Base-by-base conservation (phyloP, 2,329 filamentous ascomycete genomes). In the Fusarium denticulatum region DNA sequence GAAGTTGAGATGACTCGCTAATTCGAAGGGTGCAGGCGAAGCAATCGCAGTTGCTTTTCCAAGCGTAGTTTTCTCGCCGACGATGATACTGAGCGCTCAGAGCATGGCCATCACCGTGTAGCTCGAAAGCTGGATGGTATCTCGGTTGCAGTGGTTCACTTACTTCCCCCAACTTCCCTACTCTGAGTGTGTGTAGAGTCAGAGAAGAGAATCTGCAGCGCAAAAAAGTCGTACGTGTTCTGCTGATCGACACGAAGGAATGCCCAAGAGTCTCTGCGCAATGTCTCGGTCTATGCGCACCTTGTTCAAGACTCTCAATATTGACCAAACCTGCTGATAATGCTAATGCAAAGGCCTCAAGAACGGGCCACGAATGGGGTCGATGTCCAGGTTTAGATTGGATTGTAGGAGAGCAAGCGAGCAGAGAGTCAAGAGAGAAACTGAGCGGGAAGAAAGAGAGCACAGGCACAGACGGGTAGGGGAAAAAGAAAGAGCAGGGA, bases 351-450 rank as follows among this genome's bases (percentile, higher is more conserved):
- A 34, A 55, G 71, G 71, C 36, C 71, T 72, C 30, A 49, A 72
- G 42, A 69, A 72, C 58, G 57, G 71, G 71, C 71, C 71, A 67
- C 71, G 50, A 36, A 71, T 64, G 46, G 55, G 62, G 63, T 74
- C 50, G 28, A 34, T 59, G 59, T 64, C 50, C 58, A 63, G 61
- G 55, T 59, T 74, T 68, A 67, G 58, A 59, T 69, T 57, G 64
- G 64, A 69, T 56, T 45, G 36, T 47, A 49, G 30, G 22, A 47
- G 57, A 52, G 18, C 30, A 32, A 52, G n/a, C 26, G n/a, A 57
- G 32, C 26, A 68, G 62, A 64, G 37, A 28, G 22, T 49, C 26
- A 49, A 64, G 55, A 30, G 42, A 60, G 46, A 60, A 49, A 50
- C 40, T 22, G 34, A 62, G 34, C 37, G 57, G 47, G 49, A 50